Base-by-base conservation (phyloP, 208 protist genomes). In the Leptomonas pyrrhocoris region DNA sequence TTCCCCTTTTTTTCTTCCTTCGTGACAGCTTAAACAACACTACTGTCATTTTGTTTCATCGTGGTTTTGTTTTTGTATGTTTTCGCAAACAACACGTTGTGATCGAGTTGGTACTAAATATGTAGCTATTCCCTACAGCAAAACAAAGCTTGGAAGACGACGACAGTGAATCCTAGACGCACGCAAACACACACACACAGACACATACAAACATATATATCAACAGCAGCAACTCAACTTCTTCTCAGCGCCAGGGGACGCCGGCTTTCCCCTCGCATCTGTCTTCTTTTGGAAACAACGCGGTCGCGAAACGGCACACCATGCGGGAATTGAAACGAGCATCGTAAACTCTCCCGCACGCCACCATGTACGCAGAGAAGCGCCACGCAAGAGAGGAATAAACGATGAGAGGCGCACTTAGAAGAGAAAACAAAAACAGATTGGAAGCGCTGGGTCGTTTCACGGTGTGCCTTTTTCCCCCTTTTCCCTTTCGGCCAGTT, bases 101-200 rank as follows among this genome's bases (percentile, higher is more conserved):
- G 48, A 56, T 48, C 63, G 42, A 65, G 34, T 62, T 55, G 38
- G 53, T 65, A 65, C 71, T 62, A 70, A 42, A 76, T 66, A 74
- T 43, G 68, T 66, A 66, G 68, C 48, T 74, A 66, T 63, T 74
- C 60, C 53, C 51, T 67, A 73, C 51, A 70, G 75, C 54, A 58
- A 59, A 63, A 60, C 68, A 68, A 69, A 71, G 21, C 49, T 25
- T 5, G 19, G 36, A 50, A 4, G 16, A 64, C 31, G 57, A 21
- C 57, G 57, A 28, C 40, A 50, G 21, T 62, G 57, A 23, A 18
- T 27, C n/a, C 34, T 27, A 18, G 18, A 59, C 15, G 27, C 9
- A 43, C 28, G 5, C 54, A 43, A 0, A 27, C 31, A 43, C 31
- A 45, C 28, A 58, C 2, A 58, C 13, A 45, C 18, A 66, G 9